Base-by-base conservation (phyloP, 139 green algal species). In the Zygnema circumcarinatum region DNA sequence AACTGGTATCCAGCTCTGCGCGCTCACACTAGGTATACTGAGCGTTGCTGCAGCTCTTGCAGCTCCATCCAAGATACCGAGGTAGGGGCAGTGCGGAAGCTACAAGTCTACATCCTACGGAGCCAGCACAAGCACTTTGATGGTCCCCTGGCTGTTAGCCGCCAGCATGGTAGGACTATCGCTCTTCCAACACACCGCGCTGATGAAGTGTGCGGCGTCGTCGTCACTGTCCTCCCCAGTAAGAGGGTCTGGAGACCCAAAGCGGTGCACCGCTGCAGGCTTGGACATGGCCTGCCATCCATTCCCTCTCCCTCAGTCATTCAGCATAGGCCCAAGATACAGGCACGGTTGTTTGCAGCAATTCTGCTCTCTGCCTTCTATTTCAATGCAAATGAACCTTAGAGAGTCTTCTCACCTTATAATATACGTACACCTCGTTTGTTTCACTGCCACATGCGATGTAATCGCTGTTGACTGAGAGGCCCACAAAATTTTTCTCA, bases 401-500 rank as follows among this genome's bases (percentile, higher is more conserved):
- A 38, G 25, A 81, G 32, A 81, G 25, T 29, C 7, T 7, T 62
- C 47, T 62, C 73, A 90, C 87, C 52, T 93, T 94, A 84, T 94
- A 93, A 85, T 96, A 97, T 21, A 96, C 93, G 32, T 84, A 93
- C 29, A 96, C 89, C 72, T 92, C 79, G 84, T 97, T 96, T 72
- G 89, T 95, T 68, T 98, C 96, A 39, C 90, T 95, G n/a, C 96
- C 96, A 1, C 96, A 96, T 0, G 98, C 75, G 31, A 98, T 93
- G 38, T 95, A 95, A 31, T 93, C 92, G 0, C 87, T 74, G 16
- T 83, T 90, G 16, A 95, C 93, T 1, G 91, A 86, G 32, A 99
- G 90, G 21, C 96, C 96, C n/a, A 98, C 96, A 90, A 99, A 99
- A 90, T 99, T 98, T 82, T 95, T 95, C 86, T 97, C 94, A 67